Evolutionary conservation across 2,329 filamentous ascomycete genomes (phyloP).

Genomic region (Ascochyta viciae-villosae): DNA sequence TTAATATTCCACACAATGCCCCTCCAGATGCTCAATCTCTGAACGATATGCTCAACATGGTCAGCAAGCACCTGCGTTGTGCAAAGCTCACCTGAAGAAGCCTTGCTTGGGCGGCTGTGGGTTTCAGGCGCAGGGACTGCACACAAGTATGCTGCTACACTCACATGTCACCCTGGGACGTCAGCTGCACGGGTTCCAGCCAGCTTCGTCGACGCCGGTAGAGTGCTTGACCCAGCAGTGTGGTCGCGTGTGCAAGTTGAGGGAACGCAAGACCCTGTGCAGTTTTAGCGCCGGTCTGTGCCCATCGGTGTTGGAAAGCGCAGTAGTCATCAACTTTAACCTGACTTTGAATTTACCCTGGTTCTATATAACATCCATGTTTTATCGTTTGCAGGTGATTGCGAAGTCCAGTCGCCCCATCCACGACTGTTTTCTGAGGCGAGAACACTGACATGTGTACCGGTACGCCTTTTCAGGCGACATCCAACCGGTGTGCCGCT

Average conservation of each 20-base stretch:
- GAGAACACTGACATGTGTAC: background rate
- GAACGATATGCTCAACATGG: too few species aligned
- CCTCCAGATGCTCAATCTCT: too few species aligned
- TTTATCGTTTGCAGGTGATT: background rate
- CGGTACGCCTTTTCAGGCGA: background rate
- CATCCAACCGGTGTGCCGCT: conserved; percentile 12
- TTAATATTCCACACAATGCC: too few species aligned
- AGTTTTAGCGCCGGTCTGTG: conserved; percentile 4
- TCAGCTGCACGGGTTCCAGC: background rate
- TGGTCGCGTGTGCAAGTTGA: conserved; percentile 7
- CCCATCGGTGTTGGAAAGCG: conserved; percentile 1
- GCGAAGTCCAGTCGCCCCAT: too few species aligned
- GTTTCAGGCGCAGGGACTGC: background rate
- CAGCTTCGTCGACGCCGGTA: conserved; percentile 7
- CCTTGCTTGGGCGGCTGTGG: background rate
- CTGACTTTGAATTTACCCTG: background rate
- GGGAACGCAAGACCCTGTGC: conserved; percentile 2
- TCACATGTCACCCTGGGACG: conserved; percentile 4
- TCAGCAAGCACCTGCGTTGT: too few species aligned
- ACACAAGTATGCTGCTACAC: conserved; percentile 1
- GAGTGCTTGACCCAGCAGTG: conserved; percentile 7
- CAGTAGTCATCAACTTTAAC: background rate
- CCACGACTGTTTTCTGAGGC: background rate
- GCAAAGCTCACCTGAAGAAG: background rate
- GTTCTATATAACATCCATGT: background rate